Base-by-base conservation (phyloP, 495 filamentous ascomycete genomes). In the Penicillium argentinense region DNA sequence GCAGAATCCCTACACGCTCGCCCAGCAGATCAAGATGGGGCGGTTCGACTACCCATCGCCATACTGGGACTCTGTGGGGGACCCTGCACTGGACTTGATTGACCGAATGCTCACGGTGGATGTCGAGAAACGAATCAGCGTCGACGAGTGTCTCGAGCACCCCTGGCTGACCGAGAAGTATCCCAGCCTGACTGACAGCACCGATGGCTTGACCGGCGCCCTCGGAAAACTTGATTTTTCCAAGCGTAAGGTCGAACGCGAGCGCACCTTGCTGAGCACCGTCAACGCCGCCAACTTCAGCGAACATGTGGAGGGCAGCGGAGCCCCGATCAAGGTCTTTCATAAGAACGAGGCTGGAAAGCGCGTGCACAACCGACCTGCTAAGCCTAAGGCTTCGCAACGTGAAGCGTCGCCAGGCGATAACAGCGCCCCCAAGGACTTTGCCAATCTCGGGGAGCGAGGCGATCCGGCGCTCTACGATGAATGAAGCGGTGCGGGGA, bases 61-160 rank as follows among this genome's bases (percentile, higher is more conserved):
- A 12, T 99, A 97, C 64, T 99, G 95, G 95, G 93, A 97, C 66
- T 81, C 84, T 3, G 85, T 99, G 47, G 86, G 83, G 46, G 95
- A 99, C 46, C 79, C 86, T 29, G 95, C 92, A 3, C 75, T 97
- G 41, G 91, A 97, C 47, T 78, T 99, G 18, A 97, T 99, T 47
- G 95, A 97, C 62, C 77, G 79, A 23, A 99, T 99, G 95, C 80
- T 99, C 23, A 85, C 85, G 0, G 90, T 96, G 12, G 82, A 96
- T 50, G 83, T 87, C 12, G 82, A 90, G 22, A 80, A 85, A 61
- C 81, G 95, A 23, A 90, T 86, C 62, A 93, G 87, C 0, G 81
- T 97, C 44, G 91, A 96, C 38, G 82, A 91, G 59, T 97, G 92
- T 59, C 79, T 97, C 5, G 76, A 88, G 42, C 93, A 99, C 64